These are phyloP conservation scores for Paecilomyces fulvus DNA, from an alignment of 2,329 filamentous ascomycete species.

Conservation along the genomic window DNA sequence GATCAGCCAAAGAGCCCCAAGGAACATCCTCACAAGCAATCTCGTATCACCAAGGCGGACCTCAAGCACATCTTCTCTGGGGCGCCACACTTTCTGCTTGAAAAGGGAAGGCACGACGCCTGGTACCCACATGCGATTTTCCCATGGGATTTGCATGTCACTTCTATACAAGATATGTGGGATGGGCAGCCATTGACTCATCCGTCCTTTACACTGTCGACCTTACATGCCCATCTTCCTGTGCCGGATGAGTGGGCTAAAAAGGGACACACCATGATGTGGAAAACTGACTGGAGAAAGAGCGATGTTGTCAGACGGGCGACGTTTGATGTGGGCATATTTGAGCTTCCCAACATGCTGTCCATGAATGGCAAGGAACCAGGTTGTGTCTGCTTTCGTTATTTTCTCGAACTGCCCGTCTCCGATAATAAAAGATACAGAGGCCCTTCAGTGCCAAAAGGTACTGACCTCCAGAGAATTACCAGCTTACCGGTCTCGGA, in stretches of 20 bases:
- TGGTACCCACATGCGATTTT: slow-evolving; percentile 38
- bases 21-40: background rate
- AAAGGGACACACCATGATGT: slow-evolving; percentile 19
- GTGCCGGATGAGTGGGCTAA: slow-evolving; percentile 28
- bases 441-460: slow-evolving; percentile 12
- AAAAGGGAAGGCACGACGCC: slow-evolving; percentile 29
- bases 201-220: slow-evolving; percentile 33
- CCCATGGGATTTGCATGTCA: slow-evolving; percentile 34
- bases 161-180: slow-evolving; percentile 31
- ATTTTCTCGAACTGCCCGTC: slow-evolving; percentile 40
- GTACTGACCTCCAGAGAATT: slow-evolving; percentile 14
- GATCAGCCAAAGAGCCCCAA: background rate
- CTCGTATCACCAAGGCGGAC: slow-evolving; percentile 26
- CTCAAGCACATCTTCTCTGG: slow-evolving; percentile 34
- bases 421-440: slow-evolving; percentile 25
- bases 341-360: slow-evolving; percentile 43
- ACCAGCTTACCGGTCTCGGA: slow-evolving; percentile 18
- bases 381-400: slow-evolving; percentile 39
- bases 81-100: slow-evolving; percentile 37
- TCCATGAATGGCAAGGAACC: slow-evolving; percentile 36
- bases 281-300: slow-evolving; percentile 14
- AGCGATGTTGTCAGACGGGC: slow-evolving; percentile 24
- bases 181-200: slow-evolving; percentile 33
- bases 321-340: slow-evolving; percentile 36
- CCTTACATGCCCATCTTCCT: slow-evolving; percentile 37